Conservation (phyloP, 495 filamentous ascomycete genomes). For the Aspergillus biplanus region DNA sequence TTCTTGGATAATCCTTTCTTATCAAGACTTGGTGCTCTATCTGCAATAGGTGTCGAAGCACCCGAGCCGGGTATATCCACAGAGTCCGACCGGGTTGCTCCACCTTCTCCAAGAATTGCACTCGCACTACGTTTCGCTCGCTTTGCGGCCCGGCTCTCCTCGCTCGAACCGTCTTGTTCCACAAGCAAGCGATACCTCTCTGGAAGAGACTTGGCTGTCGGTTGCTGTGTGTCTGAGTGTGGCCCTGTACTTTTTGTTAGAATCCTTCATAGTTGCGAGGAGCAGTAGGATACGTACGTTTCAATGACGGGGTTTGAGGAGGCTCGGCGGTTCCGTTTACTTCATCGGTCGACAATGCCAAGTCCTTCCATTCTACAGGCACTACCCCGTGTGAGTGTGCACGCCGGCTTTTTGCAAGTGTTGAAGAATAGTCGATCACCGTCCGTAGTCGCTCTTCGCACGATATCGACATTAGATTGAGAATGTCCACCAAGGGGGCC, state of each 20-base stretch:
- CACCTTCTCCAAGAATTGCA: constrained; percentile 45
- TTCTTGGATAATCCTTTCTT: constrained; percentile 62
- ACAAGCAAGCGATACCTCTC: constrained; percentile 42
- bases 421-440: constrained; percentile 71
- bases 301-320: constrained; percentile 56
- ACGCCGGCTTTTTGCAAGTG: constrained; percentile 65
- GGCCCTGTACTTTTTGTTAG: constrained; percentile 40
- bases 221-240: constrained; percentile 28
- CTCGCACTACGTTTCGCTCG: constrained; percentile 50
- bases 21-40: constrained; percentile 50
- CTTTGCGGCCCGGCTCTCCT: constrained; percentile 57
- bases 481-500: constrained; percentile 69
- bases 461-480: constrained; percentile 75
- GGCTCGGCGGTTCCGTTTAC: constrained; percentile 38
- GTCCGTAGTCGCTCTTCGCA: constrained; percentile 70
- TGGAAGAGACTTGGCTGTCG: constrained; percentile 30
- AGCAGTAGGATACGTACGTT: constrained; percentile 53
- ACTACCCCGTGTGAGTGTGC: constrained; percentile 72
- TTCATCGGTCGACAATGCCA: constrained; percentile 53
- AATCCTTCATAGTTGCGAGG: background rate
- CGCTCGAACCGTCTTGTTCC: constrained; percentile 41
- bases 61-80: constrained; percentile 46
- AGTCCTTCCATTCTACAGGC: constrained; percentile 68
- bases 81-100: constrained; percentile 37
- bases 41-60: constrained; percentile 46